Evolutionary conservation across 2,329 filamentous ascomycete genomes (phyloP), one percentile per base, ranked within the genome.

Genomic region (Tolypocladium cylindrosporum): DNA sequence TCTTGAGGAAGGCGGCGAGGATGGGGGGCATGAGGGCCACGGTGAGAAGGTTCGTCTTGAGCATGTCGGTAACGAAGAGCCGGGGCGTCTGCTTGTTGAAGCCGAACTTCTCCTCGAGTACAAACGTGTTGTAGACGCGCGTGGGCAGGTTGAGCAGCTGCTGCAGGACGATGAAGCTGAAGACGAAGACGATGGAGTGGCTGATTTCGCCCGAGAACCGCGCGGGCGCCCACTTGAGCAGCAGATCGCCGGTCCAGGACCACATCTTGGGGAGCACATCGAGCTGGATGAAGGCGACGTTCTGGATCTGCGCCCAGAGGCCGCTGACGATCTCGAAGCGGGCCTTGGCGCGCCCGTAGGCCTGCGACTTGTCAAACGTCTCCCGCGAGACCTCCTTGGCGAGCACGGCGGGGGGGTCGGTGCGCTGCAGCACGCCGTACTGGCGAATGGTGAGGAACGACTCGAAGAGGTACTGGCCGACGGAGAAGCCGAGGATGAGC

Each of bases 81-180:
- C 86, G 86, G 57, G 91, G 78, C 0, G 94, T 97, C 80, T 96
- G 91, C 79, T 99, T 99, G 76, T 99, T 99, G 84, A 99, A 99
- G 55, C 94, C 94, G 67, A 96, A 99, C 71, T 91, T 89, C 76
- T 97, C 92, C 75, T 99, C 94, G 58, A 99, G 80, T 54, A 97
- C 90, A 69, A 99, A 99, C 14, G 91, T 94, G 76, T 92, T 87
- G 79, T 97, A 99, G 73, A 97, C 86, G 57, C 86, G 89, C 60
- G 86, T 83, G 3, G 94, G 94, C 56, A 97, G 77, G 58, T 87
- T 88, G 62, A 96, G 76, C 57, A 89, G 64, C 68, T 93, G 90
- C 65, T 91, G 88, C 67, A 95, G 82, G 67, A 96, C 73, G 66
- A 91, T 88, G 74, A 96, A 96, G 58, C 84, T 79, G 69, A 97